Conservation (phyloP, 805 yeast genomes). For the Cyberlindnera petersonii region DNA sequence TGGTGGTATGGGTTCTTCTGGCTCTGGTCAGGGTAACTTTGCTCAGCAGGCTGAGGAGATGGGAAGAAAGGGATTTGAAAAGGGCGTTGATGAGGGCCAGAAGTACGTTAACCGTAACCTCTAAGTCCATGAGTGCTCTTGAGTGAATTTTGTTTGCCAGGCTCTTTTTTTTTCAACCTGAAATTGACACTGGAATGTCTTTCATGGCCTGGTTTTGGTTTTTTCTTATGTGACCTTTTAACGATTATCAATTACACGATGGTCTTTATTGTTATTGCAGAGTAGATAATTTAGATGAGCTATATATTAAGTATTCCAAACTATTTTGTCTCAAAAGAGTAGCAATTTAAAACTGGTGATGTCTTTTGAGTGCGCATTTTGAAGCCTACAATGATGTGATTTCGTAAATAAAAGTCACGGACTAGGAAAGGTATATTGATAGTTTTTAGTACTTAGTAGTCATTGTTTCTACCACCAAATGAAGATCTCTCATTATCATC, state of each 20-base stretch:
- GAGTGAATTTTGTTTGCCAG: neutral
- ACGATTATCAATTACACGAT: too few species aligned
- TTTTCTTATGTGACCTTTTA: too few species aligned
- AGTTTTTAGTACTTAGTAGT: too few species aligned
- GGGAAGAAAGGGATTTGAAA: constrained; percentile 25
- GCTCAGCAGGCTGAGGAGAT: constrained; percentile 19
- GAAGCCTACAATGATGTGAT: too few species aligned
- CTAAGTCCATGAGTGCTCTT: constrained; percentile 4
- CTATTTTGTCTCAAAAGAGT: too few species aligned
- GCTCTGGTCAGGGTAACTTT: constrained; percentile 12
- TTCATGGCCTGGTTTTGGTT: neutral
- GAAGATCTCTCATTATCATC: constrained; percentile 4
- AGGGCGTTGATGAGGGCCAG: constrained; percentile 23
- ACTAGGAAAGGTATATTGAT: too few species aligned
- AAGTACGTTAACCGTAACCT: constrained; percentile 28
- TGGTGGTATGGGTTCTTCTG: constrained; percentile 6
- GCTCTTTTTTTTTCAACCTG: neutral
- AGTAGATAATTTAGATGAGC: too few species aligned
- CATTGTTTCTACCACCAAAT: neutral
- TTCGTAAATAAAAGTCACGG: too few species aligned
- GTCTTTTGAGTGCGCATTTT: too few species aligned
- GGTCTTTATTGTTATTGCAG: too few species aligned
- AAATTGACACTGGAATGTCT: neutral
- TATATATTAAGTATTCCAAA: too few species aligned
- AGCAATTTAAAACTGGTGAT: too few species aligned